phyloP scores from a whole-genome alignment of 805 yeast species.

The Lipomyces kockii region DNA sequence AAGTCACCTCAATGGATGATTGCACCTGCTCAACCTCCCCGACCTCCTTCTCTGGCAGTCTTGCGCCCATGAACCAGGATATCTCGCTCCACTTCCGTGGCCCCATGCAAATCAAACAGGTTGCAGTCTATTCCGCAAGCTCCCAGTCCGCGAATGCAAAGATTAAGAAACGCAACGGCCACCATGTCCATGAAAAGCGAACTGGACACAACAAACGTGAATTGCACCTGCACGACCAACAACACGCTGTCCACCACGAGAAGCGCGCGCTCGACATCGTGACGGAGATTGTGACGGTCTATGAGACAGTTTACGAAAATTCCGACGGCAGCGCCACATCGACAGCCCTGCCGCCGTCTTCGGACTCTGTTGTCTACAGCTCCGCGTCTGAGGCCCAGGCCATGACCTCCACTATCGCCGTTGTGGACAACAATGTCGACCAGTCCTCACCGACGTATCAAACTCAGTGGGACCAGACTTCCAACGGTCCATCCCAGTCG shows the following conservation, averaged over 20 bases:
- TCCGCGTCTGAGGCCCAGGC: constrained; percentile 13
- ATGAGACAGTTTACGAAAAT: constrained; percentile 46
- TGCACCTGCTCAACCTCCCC: constrained; percentile 64
- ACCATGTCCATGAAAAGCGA: constrained; percentile 6
- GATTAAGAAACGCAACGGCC: constrained; percentile 36
- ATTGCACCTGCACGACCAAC: constrained; percentile 28
- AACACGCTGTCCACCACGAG: constrained; percentile 56
- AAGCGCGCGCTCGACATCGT: constrained; percentile 64
- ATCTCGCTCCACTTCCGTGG: constrained; percentile 90
- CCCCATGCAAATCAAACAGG: constrained; percentile 76
- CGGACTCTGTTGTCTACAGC: constrained; percentile 25
- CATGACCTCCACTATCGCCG: constrained; percentile 23
- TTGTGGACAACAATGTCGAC: constrained; percentile 23
- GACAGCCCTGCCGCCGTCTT: constrained; percentile 38
- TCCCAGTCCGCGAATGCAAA: constrained; percentile 48
- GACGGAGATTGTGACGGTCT: constrained; percentile 76
- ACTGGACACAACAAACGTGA: constrained; percentile 54
- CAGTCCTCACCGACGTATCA: too few relatives aligned
- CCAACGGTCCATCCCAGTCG: constrained; percentile 24
- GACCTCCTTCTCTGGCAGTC: constrained; percentile 65
- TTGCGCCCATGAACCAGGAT: constrained; percentile 85
- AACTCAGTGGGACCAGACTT: too few relatives aligned
- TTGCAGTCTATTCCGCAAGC: constrained; percentile 80
- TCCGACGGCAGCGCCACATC: constrained; percentile 40
- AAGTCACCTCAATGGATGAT: constrained; percentile 79